phyloP scores from a whole-genome alignment of 2,329 filamentous ascomycete genomes.

The Arthrinium puccinioides region DNA sequence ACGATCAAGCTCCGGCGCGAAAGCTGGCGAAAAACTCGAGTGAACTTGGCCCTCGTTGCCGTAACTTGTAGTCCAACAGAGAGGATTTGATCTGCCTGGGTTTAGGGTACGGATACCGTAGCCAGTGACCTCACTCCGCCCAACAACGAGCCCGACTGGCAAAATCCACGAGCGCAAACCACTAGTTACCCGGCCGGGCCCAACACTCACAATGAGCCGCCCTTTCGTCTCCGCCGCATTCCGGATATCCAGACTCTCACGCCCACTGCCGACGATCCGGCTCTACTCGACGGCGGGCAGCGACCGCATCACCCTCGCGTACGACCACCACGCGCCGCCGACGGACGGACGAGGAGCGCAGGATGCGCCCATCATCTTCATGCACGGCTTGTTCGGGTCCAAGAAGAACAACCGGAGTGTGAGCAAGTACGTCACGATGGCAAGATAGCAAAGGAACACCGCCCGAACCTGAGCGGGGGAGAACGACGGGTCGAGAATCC shows the following conservation, averaged over 20 bases:
- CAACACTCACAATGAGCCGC: constrained; percentile 28
- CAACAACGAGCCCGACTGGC: too few species aligned
- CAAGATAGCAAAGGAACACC: not conserved
- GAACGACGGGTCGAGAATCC: not conserved
- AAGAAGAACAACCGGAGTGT: constrained; percentile 93
- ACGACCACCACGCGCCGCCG: constrained; percentile 58
- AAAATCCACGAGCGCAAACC: too few species aligned
- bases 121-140: too few species aligned
- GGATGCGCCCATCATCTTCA: constrained; percentile 64
- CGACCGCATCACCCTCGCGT: constrained; percentile 40
- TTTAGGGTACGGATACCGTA: too few species aligned
- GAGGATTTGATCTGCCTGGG: too few species aligned
- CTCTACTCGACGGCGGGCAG: constrained; percentile 1
- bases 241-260: constrained; percentile 15
- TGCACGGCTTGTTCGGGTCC: constrained; percentile 90
- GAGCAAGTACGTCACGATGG: constrained; percentile 68
- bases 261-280: constrained; percentile 13
- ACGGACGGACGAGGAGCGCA: constrained; percentile 31
- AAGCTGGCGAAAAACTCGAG: too few species aligned
- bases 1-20: too few species aligned
- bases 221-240: constrained; percentile 33
- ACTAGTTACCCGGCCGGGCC: too few species aligned
- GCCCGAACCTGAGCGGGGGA: not conserved
- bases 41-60: too few species aligned
- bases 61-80: too few species aligned